Conservation (phyloP, 352 stramenopile species). For the Thalassiosira exigua region DNA sequence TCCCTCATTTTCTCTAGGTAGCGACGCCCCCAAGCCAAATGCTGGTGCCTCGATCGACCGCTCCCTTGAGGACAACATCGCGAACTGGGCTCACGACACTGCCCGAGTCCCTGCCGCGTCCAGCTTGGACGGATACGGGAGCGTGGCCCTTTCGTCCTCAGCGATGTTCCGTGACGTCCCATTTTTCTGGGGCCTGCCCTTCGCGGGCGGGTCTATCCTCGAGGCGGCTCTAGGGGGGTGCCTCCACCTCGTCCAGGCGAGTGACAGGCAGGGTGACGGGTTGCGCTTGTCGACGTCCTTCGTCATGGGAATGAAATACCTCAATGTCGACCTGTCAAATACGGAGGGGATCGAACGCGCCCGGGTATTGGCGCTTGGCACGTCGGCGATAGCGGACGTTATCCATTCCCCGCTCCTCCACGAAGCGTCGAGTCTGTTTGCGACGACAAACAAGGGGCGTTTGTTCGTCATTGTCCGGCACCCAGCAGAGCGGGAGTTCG, state of each 20-base stretch:
- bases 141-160: background rate
- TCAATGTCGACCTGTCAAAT: slow-evolving; percentile 56
- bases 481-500: slow-evolving; percentile 45
- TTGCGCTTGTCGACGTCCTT: slow-evolving; percentile 4
- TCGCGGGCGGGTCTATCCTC: slow-evolving; percentile 12
- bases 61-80: slow-evolving; percentile 18
- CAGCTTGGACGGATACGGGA: slow-evolving; percentile 28
- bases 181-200: slow-evolving; percentile 33
- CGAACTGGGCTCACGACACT: slow-evolving; percentile 31
- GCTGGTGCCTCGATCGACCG: background rate
- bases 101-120: slow-evolving; percentile 1
- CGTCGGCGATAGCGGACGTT: slow-evolving; percentile 39
- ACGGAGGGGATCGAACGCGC: slow-evolving; percentile 41
- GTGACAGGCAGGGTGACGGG: slow-evolving; percentile 8
- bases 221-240: slow-evolving; percentile 18
- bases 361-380: slow-evolving; percentile 23
- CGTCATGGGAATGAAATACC: slow-evolving; percentile 31
- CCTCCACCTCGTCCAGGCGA: slow-evolving; percentile 32
- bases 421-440: slow-evolving; percentile 27
- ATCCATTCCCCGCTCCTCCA: slow-evolving; percentile 35
- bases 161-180: slow-evolving; percentile 32
- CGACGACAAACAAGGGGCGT: slow-evolving; percentile 15
- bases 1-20: slow-evolving; percentile 9
- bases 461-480: slow-evolving; percentile 51
- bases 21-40: slow-evolving; percentile 14